Evolutionary conservation across 805 yeast species (phyloP), one percentile per base, ranked within the genome.

Genomic region (Ogataea ramenticola): DNA sequence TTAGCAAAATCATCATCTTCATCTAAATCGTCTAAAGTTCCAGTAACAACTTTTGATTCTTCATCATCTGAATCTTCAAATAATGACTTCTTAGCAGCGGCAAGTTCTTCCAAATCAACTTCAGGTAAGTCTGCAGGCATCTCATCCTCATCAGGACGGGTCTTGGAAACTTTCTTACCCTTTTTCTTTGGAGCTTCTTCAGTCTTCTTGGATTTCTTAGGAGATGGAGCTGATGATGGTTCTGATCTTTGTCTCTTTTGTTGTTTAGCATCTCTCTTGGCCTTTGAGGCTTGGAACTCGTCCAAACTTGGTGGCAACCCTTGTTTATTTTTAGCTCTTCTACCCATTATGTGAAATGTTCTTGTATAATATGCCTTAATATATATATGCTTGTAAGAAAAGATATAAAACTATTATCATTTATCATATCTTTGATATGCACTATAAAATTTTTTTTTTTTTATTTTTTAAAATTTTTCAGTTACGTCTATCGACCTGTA

Each of bases 261-360:
- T 43, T 44, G 47, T 49, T 57, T 59, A 32, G 56, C 55, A 42
- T 68, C 71, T 54, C 66, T 74, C 48, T 74, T 72, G 34, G 52
- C 57, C 51, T 62, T 66, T 26, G 53, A 54, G 15, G 64, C 65
- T 52, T 79, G 79, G 62, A 90, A 82, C 57, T 91, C 96, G 38
- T 91, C 98, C 49, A 82, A 70, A 6, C 89, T 61, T 31, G 96
- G 96, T 53, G 98, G 98, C 46, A 77, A 86, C 39, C 88, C 93
- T 69, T 91, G 98, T 73, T 87, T 91, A 57, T 87, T 84, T 66
- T 84, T 88, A 46, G 87, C 86, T 71, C 86, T 82, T 77, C 96
- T 84, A 64, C 98, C 98, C 96, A 90, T 87, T 11, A 6, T 24
- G 27, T 24, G 10, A 24, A 7, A 24, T 24, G 10, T 24, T 24